Base-by-base conservation (phyloP, 129 eudicot genomes). In the Flaveria trinervia region DNA sequence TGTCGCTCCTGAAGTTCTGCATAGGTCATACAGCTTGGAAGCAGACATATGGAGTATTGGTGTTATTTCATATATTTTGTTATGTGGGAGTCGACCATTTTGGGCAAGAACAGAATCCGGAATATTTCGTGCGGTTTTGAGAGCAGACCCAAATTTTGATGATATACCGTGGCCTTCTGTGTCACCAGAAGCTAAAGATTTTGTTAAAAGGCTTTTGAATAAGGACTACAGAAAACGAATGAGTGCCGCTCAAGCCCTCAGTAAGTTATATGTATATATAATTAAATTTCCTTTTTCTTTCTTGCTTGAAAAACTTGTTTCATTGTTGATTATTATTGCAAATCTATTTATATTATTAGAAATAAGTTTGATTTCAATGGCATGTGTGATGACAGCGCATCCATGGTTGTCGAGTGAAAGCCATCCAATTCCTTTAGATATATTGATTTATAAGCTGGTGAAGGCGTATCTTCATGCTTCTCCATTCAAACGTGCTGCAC, bases 1-100 rank as follows among this genome's bases (percentile, higher is more conserved):
- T 81, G 97, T 91, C 71, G 97, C 97, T 49, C 97, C 97, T 4
- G 97, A 91, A 86, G 97, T 91, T 68, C 92, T 91, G 61, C 97
- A 91, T 65, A 85, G 97, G 73, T 91, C 97, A 33, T 91, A 91
- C 80, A 89, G 95, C 59, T 77, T 88, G 80, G 97, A 91, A 75
- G 97, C 92, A n/a, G 97, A 91, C 77, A 89, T 91, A 62, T 91
- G 97, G 97, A 91, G 97, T 59, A 91, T 91, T 54, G 97, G 97
- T 61, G 97, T 91, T 18, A 91, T 91, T 56, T 79, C 89, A 13
- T 91, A 91, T 80, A 91, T 91, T 41, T 85, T 91, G 80, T 81
- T 91, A 59, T 91, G 97, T 80, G 97, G 95, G 50, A 91, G 97
- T 84, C 81, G 97, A 72, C 97, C 97, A 43, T 91, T 88, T 69